These are phyloP conservation scores for Trichaptum fuscoviolaceum DNA, from an alignment of 768 basidiomycete genomes.

Conservation along the genomic window DNA sequence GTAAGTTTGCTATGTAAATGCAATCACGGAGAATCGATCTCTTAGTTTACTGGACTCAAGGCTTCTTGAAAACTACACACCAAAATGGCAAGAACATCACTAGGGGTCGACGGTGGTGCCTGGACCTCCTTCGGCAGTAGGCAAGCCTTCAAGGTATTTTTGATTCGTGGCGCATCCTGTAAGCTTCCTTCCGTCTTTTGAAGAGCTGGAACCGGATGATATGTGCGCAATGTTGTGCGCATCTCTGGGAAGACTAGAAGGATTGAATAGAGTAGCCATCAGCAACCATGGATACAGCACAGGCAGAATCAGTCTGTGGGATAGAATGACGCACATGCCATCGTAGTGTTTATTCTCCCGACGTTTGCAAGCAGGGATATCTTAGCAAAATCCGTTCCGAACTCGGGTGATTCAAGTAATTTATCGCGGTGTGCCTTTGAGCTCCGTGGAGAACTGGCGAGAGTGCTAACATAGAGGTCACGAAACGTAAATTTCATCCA, in stretches of 20 bases:
- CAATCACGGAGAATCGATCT: neutral
- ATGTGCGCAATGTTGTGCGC: slow-evolving; percentile 85
- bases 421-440: slow-evolving; percentile 87
- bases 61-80: slow-evolving; percentile 32
- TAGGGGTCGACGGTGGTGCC: slow-evolving; percentile 45
- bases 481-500: slow-evolving; percentile 62
- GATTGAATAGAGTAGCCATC: slow-evolving; percentile 16
- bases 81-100: slow-evolving; percentile 48
- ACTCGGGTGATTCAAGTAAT: slow-evolving; percentile 76
- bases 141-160: slow-evolving; percentile 74
- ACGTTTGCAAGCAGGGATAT: slow-evolving; percentile 84
- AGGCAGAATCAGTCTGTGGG: slow-evolving; percentile 8
- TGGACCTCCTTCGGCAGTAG: slow-evolving; percentile 41
- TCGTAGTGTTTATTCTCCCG: slow-evolving; percentile 87
- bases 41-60: slow-evolving; percentile 9
- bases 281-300: slow-evolving; percentile 8
- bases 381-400: slow-evolving; percentile 76
- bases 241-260: slow-evolving; percentile 83
- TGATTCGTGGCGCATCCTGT: slow-evolving; percentile 88
- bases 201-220: slow-evolving; percentile 86
- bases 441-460: slow-evolving; percentile 77
- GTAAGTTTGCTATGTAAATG: slow-evolving; percentile 35
- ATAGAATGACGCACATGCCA: slow-evolving; percentile 59
- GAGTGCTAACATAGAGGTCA: slow-evolving; percentile 77
- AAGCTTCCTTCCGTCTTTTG: slow-evolving; percentile 86